These are phyloP conservation scores for Gastrolobium bilobum DNA, from an alignment of 306 rosid genomes.

Conservation along the genomic window DNA sequence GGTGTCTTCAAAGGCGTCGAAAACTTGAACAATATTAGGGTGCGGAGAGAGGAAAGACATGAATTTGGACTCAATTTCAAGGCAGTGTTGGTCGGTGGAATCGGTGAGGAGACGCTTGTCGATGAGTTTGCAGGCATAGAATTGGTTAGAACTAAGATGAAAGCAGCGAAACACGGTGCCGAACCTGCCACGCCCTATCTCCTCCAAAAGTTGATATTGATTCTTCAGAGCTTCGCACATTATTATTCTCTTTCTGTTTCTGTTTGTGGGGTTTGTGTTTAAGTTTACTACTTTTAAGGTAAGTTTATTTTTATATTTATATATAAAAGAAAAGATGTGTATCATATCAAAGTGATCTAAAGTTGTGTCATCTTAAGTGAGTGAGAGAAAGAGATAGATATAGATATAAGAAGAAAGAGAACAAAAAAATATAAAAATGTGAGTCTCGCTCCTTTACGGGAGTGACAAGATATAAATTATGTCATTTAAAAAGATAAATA, in stretches of 20 bases:
- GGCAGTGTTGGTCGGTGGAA: constrained; percentile 68
- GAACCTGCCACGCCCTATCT: constrained; percentile 82
- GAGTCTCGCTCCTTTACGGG: too few species aligned
- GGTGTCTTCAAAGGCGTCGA: constrained; percentile 62
- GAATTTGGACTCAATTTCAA: constrained; percentile 75
- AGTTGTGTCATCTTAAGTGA: too few species aligned
- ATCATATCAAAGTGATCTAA: too few species aligned
- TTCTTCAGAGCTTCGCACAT: constrained; percentile 65
- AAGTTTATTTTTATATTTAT: too few species aligned
- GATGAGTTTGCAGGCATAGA: constrained; percentile 74
- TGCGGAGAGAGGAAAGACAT: constrained; percentile 73
- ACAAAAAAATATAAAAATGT: too few species aligned
- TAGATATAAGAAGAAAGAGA: too few species aligned
- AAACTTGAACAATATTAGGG: constrained; percentile 67
- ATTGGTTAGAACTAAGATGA: constrained; percentile 44
- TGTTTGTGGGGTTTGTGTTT: neutral
- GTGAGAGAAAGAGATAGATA: too few species aligned
- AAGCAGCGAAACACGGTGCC: constrained; percentile 74
- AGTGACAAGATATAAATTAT: too few species aligned
- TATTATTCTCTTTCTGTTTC: constrained; percentile 35
- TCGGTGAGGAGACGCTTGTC: constrained; percentile 66
- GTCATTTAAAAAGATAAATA: too few species aligned
- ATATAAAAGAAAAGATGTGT: too few species aligned
- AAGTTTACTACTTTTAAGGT: neutral
- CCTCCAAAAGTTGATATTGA: constrained; percentile 69